These are phyloP conservation scores for Macrolepiota albuminosa DNA, from an alignment of 768 basidiomycete genomes.

Conservation along the genomic window DNA sequence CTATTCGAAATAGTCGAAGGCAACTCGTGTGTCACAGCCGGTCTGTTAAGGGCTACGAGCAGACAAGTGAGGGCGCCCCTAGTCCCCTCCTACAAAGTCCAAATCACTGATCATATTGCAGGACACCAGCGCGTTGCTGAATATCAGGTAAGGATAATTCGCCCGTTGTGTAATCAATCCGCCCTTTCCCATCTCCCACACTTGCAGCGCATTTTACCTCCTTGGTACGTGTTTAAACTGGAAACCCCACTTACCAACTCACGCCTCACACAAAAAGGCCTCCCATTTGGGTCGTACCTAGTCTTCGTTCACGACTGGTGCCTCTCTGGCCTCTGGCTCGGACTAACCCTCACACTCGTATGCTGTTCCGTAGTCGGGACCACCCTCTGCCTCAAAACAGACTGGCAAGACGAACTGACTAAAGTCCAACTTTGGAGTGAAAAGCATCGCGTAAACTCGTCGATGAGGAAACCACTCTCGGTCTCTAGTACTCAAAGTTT, in stretches of 20 bases:
- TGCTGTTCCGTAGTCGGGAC: neutral
- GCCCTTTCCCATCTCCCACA: too few relatives aligned
- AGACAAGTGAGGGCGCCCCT: neutral
- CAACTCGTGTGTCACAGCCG: neutral
- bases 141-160: neutral
- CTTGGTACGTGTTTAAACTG: neutral
- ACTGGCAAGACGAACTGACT: neutral
- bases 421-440: neutral
- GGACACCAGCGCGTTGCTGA: neutral
- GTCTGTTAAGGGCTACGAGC: neutral
- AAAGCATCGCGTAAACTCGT: too few relatives aligned
- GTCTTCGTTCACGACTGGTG: neutral
- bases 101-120: neutral
- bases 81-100: too few relatives aligned
- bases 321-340: neutral
- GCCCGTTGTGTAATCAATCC: too few relatives aligned
- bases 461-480: too few relatives aligned
- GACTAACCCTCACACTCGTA: neutral
- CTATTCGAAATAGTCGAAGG: neutral
- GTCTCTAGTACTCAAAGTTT: too few relatives aligned
- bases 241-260: too few relatives aligned
- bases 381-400: neutral
- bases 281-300: neutral
- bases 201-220: neutral
- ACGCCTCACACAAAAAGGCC: neutral